Evolutionary conservation across 1,284 basidiomycete species (phyloP).

Genomic region (Cutaneotrichosporon daszewskae): DNA sequence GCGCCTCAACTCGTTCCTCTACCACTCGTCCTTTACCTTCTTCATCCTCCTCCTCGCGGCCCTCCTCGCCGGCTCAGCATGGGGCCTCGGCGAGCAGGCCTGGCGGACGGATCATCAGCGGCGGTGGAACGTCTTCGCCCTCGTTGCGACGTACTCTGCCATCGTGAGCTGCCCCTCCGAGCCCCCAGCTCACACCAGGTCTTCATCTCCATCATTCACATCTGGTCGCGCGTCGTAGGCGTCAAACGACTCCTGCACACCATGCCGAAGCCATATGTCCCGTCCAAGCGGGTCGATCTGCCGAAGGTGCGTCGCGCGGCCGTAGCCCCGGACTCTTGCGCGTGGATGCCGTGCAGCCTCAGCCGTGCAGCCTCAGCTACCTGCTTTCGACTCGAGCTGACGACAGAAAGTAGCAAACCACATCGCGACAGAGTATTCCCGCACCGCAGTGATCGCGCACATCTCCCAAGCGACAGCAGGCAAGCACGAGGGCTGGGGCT

Average conservation of each 20-base stretch:
- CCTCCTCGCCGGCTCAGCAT: slow-evolving; percentile 36
- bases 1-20: slow-evolving; percentile 31
- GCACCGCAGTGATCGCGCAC: slow-evolving; percentile 68
- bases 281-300: slow-evolving; percentile 59
- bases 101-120: slow-evolving; percentile 32
- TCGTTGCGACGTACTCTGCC: slow-evolving; percentile 35
- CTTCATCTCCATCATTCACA: slow-evolving; percentile 28
- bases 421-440: slow-evolving; percentile 69
- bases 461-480: slow-evolving; percentile 67
- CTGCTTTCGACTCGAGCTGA: background rate
- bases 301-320: slow-evolving; percentile 56
- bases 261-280: slow-evolving; percentile 66
- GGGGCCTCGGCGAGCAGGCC: slow-evolving; percentile 43
- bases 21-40: slow-evolving; percentile 41
- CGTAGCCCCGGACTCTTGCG: background rate
- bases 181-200: slow-evolving; percentile 15
- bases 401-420: slow-evolving; percentile 63
- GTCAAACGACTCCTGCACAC: slow-evolving; percentile 37
- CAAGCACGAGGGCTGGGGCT: slow-evolving; percentile 73
- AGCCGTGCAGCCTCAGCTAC: background rate
- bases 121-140: slow-evolving; percentile 42
- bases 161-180: slow-evolving; percentile 31
- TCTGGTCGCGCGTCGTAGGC: slow-evolving; percentile 38
- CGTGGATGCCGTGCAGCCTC: background rate
- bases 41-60: slow-evolving; percentile 35